These are phyloP conservation scores for Trichosphaerium sp. DNA, from an alignment of 78 protist genomes.

Conservation along the genomic window DNA sequence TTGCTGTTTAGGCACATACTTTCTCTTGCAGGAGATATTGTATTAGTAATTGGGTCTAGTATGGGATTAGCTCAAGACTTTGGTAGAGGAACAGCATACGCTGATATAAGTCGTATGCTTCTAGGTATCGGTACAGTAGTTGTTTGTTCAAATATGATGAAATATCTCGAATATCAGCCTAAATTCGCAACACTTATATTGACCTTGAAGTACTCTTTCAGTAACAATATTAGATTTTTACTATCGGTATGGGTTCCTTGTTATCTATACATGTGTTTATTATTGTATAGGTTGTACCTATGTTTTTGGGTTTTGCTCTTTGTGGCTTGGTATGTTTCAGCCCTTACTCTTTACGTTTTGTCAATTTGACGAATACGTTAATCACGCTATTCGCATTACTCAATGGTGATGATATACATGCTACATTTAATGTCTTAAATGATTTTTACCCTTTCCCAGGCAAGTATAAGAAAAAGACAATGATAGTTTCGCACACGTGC, in stretches of 20 bases:
- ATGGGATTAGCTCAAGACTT: not conserved
- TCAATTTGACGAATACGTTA: not conserved
- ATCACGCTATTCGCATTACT: slow-evolving; percentile 3
- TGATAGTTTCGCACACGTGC: too few species aligned
- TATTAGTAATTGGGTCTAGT: not conserved
- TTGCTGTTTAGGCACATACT: too few species aligned
- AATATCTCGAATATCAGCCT: slow-evolving; percentile 1
- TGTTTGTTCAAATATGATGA: not conserved
- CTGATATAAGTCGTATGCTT: not conserved
- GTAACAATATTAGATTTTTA: not conserved
- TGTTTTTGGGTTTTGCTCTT: not conserved
- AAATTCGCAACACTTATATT: slow-evolving; percentile 1
- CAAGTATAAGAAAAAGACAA: too few species aligned
- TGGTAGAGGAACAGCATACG: not conserved
- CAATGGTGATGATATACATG: slow-evolving; percentile 7
- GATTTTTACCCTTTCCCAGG: not conserved
- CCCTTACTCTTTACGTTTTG: not conserved
- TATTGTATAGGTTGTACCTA: slow-evolving; percentile 5
- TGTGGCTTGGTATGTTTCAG: not conserved
- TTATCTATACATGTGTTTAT: not conserved
- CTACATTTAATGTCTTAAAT: not conserved
- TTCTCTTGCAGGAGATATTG: too few species aligned
- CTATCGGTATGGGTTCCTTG: not conserved
- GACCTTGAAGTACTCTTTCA: not conserved
- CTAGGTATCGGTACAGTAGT: not conserved